Evolutionary conservation across 2,329 filamentous ascomycete genomes (phyloP), one percentile per base, ranked within the genome.

Genomic region (Phyllosticta paracitricarpa): DNA sequence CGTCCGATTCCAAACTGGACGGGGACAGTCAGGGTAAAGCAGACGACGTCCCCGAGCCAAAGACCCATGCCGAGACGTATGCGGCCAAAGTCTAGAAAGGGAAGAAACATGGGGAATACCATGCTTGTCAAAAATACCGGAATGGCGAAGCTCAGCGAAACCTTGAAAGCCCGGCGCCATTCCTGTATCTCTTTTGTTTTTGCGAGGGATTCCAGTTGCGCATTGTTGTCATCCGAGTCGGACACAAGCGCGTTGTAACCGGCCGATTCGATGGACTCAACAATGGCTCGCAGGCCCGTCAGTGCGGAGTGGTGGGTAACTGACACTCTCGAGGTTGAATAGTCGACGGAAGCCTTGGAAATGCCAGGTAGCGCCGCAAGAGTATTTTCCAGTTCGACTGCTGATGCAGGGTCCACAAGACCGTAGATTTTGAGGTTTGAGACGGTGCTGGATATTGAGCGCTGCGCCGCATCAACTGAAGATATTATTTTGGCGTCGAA

Each of bases 171-270:
- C 30, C 80, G 83, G 64, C 84, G 85, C 94, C 94, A 99, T 74
- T 96, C 91, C 65, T 88, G 89, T 64, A 99, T 96, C 74, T 99
- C 94, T 67, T 90, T 89, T 0, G 94, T 97, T 77, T 99, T 99
- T 8, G 94, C 89, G 2, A 99, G 81, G 1, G 94, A 97, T 73
- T 97, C 91, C 2, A 99, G 82, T 72, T 99, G 94, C 1, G 94
- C 93, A 70, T 96, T 96, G 73, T 96, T 97, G 76, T 99, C 94
- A 68, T 97, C 91, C 59, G 86, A 88, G 66, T 97, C 93, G 0
- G 92, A 87, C 10, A 97, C 83, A 2, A 99, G 79, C 1, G 93
- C 94, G 71, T 97, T 96, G 73, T 89, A 90, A 1, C 93, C 92
- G 22, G 84, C 79, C n/a, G 81, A 80, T 75, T 99, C 93, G 53